phyloP scores from a whole-genome alignment of 495 filamentous ascomycete genomes.

The Cenococcum geophilum region DNA sequence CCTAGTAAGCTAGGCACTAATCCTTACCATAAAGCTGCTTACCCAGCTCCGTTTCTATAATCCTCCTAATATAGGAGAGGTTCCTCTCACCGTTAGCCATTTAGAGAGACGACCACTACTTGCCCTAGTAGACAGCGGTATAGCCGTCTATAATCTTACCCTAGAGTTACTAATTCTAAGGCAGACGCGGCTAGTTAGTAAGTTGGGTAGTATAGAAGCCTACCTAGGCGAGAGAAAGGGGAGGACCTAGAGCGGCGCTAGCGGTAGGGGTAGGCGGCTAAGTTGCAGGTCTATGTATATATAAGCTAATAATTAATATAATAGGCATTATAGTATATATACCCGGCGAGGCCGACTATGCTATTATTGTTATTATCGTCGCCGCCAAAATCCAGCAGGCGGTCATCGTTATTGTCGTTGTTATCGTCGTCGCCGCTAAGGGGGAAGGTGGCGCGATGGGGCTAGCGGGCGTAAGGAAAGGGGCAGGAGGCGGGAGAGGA shows the following conservation, averaged over 20 bases:
- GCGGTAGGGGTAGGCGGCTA: neutral
- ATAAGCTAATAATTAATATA: no score
- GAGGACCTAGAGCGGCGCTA: neutral
- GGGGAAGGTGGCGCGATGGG: neutral
- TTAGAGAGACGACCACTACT: slow-evolving; percentile 1
- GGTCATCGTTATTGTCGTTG: neutral
- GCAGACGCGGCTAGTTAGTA: no score
- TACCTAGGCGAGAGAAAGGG: neutral
- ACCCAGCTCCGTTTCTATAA: slow-evolving; percentile 1
- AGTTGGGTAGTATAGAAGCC: neutral
- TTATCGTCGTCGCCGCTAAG: neutral
- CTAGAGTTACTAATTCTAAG: neutral
- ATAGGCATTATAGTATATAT: no score
- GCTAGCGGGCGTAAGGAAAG: neutral
- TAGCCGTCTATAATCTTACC: neutral
- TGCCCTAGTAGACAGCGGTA: neutral
- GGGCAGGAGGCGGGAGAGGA: neutral
- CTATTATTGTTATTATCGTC: neutral
- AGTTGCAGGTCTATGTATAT: no score
- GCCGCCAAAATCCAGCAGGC: neutral
- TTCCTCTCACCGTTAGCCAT: neutral
- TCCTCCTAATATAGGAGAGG: neutral
- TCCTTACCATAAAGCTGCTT: slow-evolving; percentile 2
- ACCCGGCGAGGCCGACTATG: neutral
- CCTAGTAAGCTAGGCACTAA: slow-evolving; percentile 1